Evolutionary conservation across 2,329 filamentous ascomycete genomes (phyloP).

Genomic region (Acrocalymma vagum): DNA sequence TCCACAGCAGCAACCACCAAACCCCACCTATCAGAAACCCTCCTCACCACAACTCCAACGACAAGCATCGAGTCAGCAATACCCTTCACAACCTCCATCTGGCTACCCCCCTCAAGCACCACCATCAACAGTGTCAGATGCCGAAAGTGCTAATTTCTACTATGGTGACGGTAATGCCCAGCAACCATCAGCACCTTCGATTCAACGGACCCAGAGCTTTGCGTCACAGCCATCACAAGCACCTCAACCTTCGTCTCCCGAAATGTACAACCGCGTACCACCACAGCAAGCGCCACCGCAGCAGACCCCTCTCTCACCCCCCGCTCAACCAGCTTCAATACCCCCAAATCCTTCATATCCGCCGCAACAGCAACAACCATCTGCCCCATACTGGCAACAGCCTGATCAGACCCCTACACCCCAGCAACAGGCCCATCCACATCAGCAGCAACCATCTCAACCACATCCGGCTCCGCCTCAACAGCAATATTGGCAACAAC

Average conservation of each 20-base stretch:
- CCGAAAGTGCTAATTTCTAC: slow-evolving; percentile 44
- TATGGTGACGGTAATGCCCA: slow-evolving; percentile 37
- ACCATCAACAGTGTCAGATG: slow-evolving; percentile 40
- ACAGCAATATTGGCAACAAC: slow-evolving; percentile 25
- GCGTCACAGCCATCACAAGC: slow-evolving; percentile 41
- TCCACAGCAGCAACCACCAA: slow-evolving; percentile 34
- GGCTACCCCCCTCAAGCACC: slow-evolving; percentile 45
- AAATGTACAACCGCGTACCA: slow-evolving; percentile 36
- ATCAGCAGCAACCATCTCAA: slow-evolving; percentile 12
- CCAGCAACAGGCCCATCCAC: slow-evolving; percentile 17
- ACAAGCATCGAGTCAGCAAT: slow-evolving; percentile 41
- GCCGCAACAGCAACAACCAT: slow-evolving; percentile 27
- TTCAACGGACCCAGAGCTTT: slow-evolving; percentile 41
- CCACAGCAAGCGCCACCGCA: slow-evolving; percentile 29
- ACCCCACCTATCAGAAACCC: slow-evolving; percentile 37
- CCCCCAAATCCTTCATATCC: slow-evolving; percentile 44
- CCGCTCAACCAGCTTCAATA: slow-evolving; percentile 37
- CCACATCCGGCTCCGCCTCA: slow-evolving; percentile 17
- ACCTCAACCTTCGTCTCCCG: slow-evolving; percentile 45
- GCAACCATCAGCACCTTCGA: slow-evolving; percentile 29
- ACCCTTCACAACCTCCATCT: slow-evolving; percentile 38
- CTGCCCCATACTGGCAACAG: slow-evolving; percentile 12
- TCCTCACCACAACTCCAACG: slow-evolving; percentile 49
- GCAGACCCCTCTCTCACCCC: slow-evolving; percentile 41
- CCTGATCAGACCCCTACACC: slow-evolving; percentile 14